phyloP scores from a whole-genome alignment of 2,329 filamentous ascomycete genomes.

The Bipolaris zeicola region DNA sequence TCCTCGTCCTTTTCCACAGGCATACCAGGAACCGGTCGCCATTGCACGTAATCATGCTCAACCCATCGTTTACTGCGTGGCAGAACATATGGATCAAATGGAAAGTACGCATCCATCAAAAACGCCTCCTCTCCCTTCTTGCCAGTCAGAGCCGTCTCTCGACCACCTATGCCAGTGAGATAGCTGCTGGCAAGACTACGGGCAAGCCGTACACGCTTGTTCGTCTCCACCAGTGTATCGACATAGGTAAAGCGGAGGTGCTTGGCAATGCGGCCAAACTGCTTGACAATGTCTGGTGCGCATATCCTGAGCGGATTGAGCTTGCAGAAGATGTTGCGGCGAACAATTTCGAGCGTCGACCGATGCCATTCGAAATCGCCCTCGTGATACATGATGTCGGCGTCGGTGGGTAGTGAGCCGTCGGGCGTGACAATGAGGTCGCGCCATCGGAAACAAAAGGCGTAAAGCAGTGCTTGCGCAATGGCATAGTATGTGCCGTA shows the following conservation, averaged over 20 bases:
- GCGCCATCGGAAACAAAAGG: constrained; percentile 97
- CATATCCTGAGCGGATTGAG: constrained; percentile 97
- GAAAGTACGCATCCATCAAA: constrained; percentile 92
- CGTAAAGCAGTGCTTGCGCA: constrained; percentile 88
- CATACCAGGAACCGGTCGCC: constrained; percentile 47
- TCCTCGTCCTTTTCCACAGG: constrained; percentile 54
- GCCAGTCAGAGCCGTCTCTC: constrained; percentile 59
- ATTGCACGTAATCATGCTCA: constrained; percentile 59
- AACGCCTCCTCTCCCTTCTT: constrained; percentile 76
- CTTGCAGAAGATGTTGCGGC: constrained; percentile 79
- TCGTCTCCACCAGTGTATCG: constrained; percentile 84
- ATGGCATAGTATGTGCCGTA: constrained; percentile 87
- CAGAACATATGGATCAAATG: constrained; percentile 94
- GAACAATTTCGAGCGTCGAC: constrained; percentile 74
- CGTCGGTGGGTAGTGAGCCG: constrained; percentile 45
- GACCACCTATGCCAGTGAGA: constrained; percentile 51
- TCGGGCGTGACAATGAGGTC: constrained; percentile 72
- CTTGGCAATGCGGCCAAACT: constrained; percentile 87
- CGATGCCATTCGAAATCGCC: constrained; percentile 80
- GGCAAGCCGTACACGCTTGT: constrained; percentile 84
- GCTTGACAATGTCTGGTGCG: constrained; percentile 84
- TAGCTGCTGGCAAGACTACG: constrained; percentile 67
- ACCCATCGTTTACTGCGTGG: constrained; percentile 88
- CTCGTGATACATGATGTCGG: constrained; percentile 65
- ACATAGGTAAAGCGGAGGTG: constrained; percentile 89